Conservation (phyloP, 169 alveolate genomes). For the Cyclospora cayetanensis region DNA sequence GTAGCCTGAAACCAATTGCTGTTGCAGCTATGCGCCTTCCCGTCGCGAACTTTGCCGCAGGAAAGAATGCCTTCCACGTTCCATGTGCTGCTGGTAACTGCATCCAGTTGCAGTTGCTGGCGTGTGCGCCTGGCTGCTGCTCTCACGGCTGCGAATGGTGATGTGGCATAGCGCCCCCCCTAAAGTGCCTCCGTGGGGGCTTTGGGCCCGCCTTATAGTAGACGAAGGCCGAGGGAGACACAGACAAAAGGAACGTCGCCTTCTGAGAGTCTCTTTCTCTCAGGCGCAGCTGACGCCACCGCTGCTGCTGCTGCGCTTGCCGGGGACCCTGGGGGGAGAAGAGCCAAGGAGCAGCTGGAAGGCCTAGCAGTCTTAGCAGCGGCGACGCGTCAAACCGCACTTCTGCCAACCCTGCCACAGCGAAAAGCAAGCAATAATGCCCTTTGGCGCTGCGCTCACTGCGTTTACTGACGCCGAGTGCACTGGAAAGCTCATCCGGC, state of each 20-base stretch:
- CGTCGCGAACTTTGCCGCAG: no score
- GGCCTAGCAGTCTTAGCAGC: not conserved
- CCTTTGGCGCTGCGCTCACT: not conserved
- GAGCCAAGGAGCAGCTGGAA: not conserved
- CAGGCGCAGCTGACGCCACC: constrained; percentile 30
- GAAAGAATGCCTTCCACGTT: no score
- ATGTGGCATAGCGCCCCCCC: not conserved
- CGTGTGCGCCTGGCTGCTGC: not conserved
- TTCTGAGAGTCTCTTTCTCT: not conserved
- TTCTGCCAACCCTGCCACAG: not conserved
- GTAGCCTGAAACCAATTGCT: no score
- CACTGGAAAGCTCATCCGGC: not conserved
- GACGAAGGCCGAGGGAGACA: not conserved
- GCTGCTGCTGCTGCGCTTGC: constrained; percentile 19
- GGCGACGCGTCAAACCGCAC: not conserved
- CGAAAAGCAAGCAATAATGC: not conserved
- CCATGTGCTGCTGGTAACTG: no score
- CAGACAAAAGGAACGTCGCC: not conserved
- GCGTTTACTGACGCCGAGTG: not conserved
- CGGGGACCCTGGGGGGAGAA: not conserved
- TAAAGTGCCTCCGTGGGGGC: not conserved
- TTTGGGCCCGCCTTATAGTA: not conserved
- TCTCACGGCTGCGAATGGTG: not conserved
- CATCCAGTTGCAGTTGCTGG: not conserved
- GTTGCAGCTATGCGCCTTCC: no score